Conservation (phyloP, 169 alveolate genomes). For the Babesia microti region DNA sequence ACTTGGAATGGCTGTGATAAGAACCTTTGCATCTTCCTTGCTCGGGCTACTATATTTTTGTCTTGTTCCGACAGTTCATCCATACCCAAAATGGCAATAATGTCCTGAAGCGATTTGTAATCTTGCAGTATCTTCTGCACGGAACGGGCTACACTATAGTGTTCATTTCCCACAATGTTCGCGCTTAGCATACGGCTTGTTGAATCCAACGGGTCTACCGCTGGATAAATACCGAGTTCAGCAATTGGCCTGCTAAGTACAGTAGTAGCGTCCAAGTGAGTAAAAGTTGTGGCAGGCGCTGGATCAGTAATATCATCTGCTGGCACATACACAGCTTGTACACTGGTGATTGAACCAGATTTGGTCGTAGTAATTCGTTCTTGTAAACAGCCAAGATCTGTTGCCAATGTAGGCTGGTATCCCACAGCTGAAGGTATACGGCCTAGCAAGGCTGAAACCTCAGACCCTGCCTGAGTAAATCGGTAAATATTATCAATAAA, state of each 20-base stretch:
- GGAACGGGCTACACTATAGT: constrained; percentile 86
- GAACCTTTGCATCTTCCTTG: constrained; percentile 88
- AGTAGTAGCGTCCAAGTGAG: constrained; percentile 95
- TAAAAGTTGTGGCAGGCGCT: constrained; percentile 97
- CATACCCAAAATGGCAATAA: constrained; percentile 90
- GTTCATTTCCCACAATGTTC: constrained; percentile 83
- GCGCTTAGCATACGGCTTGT: constrained; percentile 89
- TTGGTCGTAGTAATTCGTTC: constrained; percentile 94
- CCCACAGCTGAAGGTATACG: constrained; percentile 97
- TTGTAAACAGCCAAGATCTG: constrained; percentile 91
- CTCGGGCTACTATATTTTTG: constrained; percentile 90
- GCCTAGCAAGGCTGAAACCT: constrained; percentile 93
- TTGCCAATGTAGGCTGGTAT: constrained; percentile 95
- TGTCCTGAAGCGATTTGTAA: constrained; percentile 88
- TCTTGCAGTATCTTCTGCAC: constrained; percentile 89
- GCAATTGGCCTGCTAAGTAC: constrained; percentile 91
- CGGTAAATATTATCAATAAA: constrained; percentile 94
- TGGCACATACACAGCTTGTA: constrained; percentile 97
- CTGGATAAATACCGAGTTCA: constrained; percentile 96
- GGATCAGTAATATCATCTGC: constrained; percentile 98
- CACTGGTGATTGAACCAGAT: constrained; percentile 95
- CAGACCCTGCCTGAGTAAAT: constrained; percentile 93
- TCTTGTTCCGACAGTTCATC: constrained; percentile 93
- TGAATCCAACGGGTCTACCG: constrained; percentile 96
- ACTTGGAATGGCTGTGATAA: constrained; percentile 94